These are phyloP conservation scores for Paraurostyla sp. DNA, from an alignment of 73 alveolate species.

Conservation along the genomic window DNA sequence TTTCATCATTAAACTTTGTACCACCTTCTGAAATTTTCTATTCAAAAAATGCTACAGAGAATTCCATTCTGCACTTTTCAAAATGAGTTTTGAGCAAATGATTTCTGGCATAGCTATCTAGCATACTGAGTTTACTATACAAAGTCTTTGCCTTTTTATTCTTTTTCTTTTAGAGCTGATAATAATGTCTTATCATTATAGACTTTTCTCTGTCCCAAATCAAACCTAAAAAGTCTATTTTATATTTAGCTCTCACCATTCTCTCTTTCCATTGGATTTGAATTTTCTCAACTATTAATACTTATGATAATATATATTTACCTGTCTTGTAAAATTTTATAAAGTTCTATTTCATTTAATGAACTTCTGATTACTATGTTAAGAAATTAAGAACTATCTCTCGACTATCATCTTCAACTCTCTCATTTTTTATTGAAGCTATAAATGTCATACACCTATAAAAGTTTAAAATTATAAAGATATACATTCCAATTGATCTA, in stretches of 20 bases:
- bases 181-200: not conserved
- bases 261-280: not conserved
- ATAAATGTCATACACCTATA: not conserved
- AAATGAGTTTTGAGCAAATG: not conserved
- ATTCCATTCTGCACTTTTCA: constrained; percentile 23
- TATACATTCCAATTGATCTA: not conserved
- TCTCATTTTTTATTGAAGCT: not conserved
- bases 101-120: not conserved
- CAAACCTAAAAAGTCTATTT: not conserved
- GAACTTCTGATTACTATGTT: constrained; percentile 10
- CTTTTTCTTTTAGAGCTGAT: constrained; percentile 11
- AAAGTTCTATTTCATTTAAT: not conserved
- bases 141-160: constrained; percentile 35
- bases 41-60: constrained; percentile 10
- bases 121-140: not conserved
- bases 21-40: not conserved
- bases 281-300: not conserved
- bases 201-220: constrained; percentile 13
- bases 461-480: not conserved
- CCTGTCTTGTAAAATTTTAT: constrained; percentile 15
- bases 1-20: not conserved
- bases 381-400: not conserved
- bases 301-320: not conserved
- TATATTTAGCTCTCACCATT: not conserved
- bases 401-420: not conserved